phyloP scores from a whole-genome alignment of 2,329 filamentous ascomycete species.

The Nothophaeocryptopus gaeumannii region DNA sequence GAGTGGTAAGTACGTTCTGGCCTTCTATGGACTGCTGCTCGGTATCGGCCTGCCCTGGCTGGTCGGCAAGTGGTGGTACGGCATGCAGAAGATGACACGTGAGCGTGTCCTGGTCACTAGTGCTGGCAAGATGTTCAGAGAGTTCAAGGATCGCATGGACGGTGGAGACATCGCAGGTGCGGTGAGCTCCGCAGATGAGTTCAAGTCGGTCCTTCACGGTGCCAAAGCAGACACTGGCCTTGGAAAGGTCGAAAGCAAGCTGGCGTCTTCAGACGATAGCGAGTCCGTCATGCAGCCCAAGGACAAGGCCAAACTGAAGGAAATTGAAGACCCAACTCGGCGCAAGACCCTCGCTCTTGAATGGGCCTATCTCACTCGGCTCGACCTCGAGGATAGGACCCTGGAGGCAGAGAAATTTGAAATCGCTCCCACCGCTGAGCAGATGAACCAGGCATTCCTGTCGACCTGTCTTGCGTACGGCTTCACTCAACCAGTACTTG shows the following conservation, averaged over 20 bases:
- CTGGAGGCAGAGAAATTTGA: slow-evolving; percentile 86
- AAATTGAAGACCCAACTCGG: slow-evolving; percentile 74
- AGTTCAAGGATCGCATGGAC: slow-evolving; percentile 82
- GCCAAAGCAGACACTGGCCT: slow-evolving; percentile 77
- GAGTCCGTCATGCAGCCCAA: slow-evolving; percentile 64
- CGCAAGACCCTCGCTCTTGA: slow-evolving; percentile 85
- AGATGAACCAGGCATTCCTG: slow-evolving; percentile 80
- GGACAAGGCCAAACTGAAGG: slow-evolving; percentile 72
- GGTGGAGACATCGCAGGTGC: slow-evolving; percentile 76
- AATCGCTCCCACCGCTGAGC: slow-evolving; percentile 79
- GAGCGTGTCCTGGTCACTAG: slow-evolving; percentile 91
- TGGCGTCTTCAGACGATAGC: slow-evolving; percentile 57
- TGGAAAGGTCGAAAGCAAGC: slow-evolving; percentile 75
- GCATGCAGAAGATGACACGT: slow-evolving; percentile 86
- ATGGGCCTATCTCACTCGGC: slow-evolving; percentile 90
- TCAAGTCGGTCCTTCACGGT: slow-evolving; percentile 70
- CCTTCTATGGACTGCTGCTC: slow-evolving; percentile 83
- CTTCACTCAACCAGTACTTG: slow-evolving; percentile 75
- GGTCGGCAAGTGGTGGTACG: slow-evolving; percentile 98
- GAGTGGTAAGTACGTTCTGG: slow-evolving; percentile 90
- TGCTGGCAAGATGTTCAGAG: slow-evolving; percentile 89
- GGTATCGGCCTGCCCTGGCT: slow-evolving; percentile 88
- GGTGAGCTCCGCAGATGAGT: slow-evolving; percentile 83
- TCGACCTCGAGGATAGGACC: slow-evolving; percentile 74
- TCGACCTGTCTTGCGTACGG: slow-evolving; percentile 86